Conservation (phyloP, 805 yeast species). For the Ogataea henricii region DNA sequence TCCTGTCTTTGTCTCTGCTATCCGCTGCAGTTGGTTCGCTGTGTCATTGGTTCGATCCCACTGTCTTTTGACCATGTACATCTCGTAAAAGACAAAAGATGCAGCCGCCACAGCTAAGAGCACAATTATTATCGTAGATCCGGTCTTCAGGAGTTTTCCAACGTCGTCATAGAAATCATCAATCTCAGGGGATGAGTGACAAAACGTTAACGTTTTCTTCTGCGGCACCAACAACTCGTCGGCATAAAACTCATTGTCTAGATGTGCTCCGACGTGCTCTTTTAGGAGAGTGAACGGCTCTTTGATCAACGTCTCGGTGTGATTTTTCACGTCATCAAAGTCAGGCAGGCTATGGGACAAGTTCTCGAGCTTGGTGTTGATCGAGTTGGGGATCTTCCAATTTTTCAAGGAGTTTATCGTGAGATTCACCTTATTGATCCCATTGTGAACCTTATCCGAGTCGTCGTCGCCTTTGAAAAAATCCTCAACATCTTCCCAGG, state of each 20-base stretch:
- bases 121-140: slow-evolving; percentile 42
- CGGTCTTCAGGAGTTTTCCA: slow-evolving; percentile 34
- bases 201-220: slow-evolving; percentile 36
- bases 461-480: slow-evolving; percentile 54
- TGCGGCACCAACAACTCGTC: slow-evolving; percentile 44
- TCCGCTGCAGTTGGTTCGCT: slow-evolving; percentile 24
- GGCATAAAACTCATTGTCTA: slow-evolving; percentile 24
- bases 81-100: slow-evolving; percentile 42
- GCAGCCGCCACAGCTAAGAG: slow-evolving; percentile 45
- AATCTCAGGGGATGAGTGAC: slow-evolving; percentile 44
- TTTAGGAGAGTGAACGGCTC: slow-evolving; percentile 60
- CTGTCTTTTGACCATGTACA: slow-evolving; percentile 44
- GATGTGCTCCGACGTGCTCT: slow-evolving; percentile 34
- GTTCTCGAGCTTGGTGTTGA: slow-evolving; percentile 56
- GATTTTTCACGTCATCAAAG: slow-evolving; percentile 63
- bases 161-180: slow-evolving; percentile 39
- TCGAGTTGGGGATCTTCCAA: slow-evolving; percentile 64
- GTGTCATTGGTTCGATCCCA: slow-evolving; percentile 51
- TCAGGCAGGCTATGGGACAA: slow-evolving; percentile 60
- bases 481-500: slow-evolving; percentile 46
- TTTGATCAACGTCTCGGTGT: slow-evolving; percentile 54
- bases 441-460: slow-evolving; percentile 32
- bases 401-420: slow-evolving; percentile 57
- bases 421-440: slow-evolving; percentile 52
- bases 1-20: slow-evolving; percentile 1